Evolutionary conservation across 331 rosid genomes (phyloP), one percentile per base, ranked within the genome.

Genomic region (Rosa hybrid): DNA sequence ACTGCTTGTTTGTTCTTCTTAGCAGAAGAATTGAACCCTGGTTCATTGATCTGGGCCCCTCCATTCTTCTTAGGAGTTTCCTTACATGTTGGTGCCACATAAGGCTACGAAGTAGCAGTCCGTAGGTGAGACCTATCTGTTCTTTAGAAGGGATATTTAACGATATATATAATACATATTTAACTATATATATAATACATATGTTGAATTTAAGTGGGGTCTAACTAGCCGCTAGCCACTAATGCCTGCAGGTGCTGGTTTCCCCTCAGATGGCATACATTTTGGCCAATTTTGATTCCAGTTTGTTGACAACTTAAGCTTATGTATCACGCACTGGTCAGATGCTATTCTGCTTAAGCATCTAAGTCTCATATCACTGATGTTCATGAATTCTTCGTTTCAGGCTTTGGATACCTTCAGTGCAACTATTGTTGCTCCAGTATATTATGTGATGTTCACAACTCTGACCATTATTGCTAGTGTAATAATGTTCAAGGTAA

Each of bases 401-500:
- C 94, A 95, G 99, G 99, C 98, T 21, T 85, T 95, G 86, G 99
- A 95, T 85, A 88, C 93, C 76, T 91, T 91, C 82, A 86, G 80
- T 30, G 90, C 93, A 25, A 90, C 92, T 51, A 78, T 95, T 81
- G 97, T 95, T 83, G 92, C 99, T 78, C 99, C 99, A 8, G 96
- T 95, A 34, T 95, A 95, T 84, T 91, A 91, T 88, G 94, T 87
- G 71, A 88, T 91, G 96, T 91, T 91, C 86, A 89, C 96, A 41
- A 91, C 96, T 79, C 88, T 91, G 74, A 91, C 96, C 67, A 89
- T 91, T 48, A 86, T 88, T 80, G 99, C 99, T 68, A 95, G 92
- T 84, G 96, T 88, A 78, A 91, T 95, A 86, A 95, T 95, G 99
- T 95, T 93, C 84, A 93, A 95, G 96, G 99, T 91, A 86, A 75